phyloP scores from a whole-genome alignment of 2,329 filamentous ascomycete species.

The Beauveria medogensis region DNA sequence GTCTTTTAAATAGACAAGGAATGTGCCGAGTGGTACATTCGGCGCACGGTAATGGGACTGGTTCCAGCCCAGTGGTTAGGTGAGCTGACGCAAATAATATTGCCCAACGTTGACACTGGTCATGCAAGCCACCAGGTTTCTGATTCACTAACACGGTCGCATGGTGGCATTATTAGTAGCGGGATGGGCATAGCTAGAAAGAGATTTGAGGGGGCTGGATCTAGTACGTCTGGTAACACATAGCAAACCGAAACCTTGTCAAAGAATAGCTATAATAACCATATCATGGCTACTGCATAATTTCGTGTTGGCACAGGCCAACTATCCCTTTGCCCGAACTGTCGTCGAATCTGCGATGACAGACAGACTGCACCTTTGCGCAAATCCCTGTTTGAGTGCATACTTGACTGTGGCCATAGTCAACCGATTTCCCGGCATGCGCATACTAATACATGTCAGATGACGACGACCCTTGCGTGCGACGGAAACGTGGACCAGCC shows the following conservation, averaged over 20 bases:
- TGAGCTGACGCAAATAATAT: not conserved
- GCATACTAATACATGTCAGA: not conserved
- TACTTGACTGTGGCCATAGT: not conserved
- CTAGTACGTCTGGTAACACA: not conserved
- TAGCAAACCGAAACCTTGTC: not conserved
- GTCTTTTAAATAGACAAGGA: not conserved
- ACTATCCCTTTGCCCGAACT: not conserved
- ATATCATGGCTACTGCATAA: not conserved
- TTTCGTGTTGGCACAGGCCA: not conserved
- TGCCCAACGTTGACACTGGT: not conserved
- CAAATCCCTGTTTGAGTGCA: not conserved
- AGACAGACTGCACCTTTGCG: not conserved
- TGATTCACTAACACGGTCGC: not conserved
- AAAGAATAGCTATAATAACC: not conserved
- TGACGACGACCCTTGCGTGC: not conserved
- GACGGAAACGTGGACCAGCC: slow-evolving; percentile 1
- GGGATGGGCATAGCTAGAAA: not conserved
- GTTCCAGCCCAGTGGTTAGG: not conserved
- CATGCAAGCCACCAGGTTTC: not conserved
- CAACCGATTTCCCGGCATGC: not conserved
- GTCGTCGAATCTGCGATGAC: too few relatives aligned
- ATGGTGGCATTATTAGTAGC: not conserved
- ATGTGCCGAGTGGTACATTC: not conserved
- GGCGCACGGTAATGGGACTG: not conserved
- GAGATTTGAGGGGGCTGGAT: not conserved